phyloP scores from a whole-genome alignment of 192 early-diverging fungal genomes.

The Linderina pennispora region DNA sequence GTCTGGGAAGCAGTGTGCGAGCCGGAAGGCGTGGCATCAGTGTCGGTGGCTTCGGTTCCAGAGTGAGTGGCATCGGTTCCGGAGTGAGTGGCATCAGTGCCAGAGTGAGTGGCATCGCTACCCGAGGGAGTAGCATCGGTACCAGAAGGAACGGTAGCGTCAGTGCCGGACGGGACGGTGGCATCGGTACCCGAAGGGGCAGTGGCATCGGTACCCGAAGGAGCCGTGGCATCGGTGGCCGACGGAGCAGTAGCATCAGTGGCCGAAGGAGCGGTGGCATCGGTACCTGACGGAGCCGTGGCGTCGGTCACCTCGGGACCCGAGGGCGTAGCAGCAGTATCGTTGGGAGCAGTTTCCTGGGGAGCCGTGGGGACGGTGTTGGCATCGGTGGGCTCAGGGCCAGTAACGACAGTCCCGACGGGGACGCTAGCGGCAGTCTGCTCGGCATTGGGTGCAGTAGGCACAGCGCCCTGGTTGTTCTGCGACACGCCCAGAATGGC shows the following conservation, averaged over 20 bases:
- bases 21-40: no score
- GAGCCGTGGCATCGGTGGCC: not conserved
- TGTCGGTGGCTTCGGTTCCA: no score
- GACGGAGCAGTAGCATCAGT: not conserved
- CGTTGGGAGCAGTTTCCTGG: no score
- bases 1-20: no score
- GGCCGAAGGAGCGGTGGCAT: not conserved
- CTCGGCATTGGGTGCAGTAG: no score
- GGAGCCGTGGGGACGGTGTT: no score
- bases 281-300: no score
- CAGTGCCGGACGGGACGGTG: not conserved
- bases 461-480: no score
- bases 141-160: not conserved
- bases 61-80: not conserved
- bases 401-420: not conserved
- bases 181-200: not conserved
- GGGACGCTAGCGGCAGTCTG: not conserved
- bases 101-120: not conserved
- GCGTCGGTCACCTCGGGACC: no score
- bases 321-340: no score
- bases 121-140: not conserved
- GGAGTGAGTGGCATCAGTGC: not conserved
- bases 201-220: not conserved
- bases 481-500: not conserved
- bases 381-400: no score